Conservation (phyloP, 306 rosid genomes). For the Cucurbita argyrosperma region DNA sequence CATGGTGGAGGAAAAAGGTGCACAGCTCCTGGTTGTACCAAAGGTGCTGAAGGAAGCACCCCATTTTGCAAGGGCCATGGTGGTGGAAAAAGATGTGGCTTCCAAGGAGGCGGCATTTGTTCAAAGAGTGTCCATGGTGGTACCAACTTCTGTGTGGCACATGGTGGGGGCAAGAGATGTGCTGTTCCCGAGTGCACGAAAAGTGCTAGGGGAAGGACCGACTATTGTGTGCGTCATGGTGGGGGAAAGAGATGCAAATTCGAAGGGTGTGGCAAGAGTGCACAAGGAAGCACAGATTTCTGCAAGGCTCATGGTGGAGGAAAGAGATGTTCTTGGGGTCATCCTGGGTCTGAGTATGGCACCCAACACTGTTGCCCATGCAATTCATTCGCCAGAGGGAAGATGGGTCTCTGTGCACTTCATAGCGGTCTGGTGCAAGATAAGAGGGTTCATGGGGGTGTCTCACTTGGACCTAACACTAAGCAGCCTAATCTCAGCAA, state of each 20-base stretch:
- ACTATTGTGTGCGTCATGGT: conserved; percentile 89
- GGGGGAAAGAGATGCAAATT: conserved; percentile 89
- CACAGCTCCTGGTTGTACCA: conserved; percentile 77
- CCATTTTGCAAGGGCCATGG: conserved; percentile 91
- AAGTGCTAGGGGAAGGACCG: conserved; percentile 94
- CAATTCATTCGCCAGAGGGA: conserved; percentile 76
- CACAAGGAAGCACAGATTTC: conserved; percentile 90
- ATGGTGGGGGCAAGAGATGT: conserved; percentile 95
- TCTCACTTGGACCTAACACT: conserved; percentile 44
- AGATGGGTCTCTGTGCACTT: conserved; percentile 76
- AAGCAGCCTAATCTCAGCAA: conserved; percentile 32
- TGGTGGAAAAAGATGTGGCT: conserved; percentile 87
- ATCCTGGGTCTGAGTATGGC: conserved; percentile 55
- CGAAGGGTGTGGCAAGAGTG: conserved; percentile 85
- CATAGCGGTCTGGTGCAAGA: conserved; percentile 80
- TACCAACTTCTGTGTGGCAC: conserved; percentile 88
- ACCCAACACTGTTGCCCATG: conserved; percentile 47
- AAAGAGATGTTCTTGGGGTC: conserved; percentile 92
- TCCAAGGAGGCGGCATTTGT: conserved; percentile 67
- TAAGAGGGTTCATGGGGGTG: conserved; percentile 91
- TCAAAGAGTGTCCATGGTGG: conserved; percentile 92
- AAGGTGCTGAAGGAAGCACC: conserved; percentile 95
- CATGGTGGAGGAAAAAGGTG: conserved; percentile 95
- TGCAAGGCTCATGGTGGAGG: conserved; percentile 99
- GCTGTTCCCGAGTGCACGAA: conserved; percentile 76